These are phyloP conservation scores for Fusarium stilboides DNA, from an alignment of 2,329 filamentous ascomycete species.

Conservation along the genomic window DNA sequence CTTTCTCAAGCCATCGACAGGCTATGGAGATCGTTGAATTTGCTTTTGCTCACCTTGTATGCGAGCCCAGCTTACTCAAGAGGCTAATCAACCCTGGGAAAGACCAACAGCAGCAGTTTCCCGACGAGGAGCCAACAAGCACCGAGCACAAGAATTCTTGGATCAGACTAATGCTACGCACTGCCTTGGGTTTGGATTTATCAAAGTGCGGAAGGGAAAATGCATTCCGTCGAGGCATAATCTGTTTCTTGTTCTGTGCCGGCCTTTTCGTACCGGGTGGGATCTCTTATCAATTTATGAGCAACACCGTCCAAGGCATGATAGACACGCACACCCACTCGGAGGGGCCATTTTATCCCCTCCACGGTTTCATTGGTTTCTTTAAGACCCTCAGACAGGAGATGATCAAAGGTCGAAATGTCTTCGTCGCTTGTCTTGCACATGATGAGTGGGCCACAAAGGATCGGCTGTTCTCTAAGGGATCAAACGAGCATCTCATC, in stretches of 20 bases:
- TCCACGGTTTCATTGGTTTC: not conserved
- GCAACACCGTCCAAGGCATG: not conserved
- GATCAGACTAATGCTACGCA: not conserved
- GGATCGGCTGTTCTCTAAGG: not conserved
- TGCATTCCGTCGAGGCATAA: not conserved
- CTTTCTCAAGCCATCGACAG: not conserved
- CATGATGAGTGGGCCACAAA: not conserved
- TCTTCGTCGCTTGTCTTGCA: not conserved
- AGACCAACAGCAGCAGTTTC: not conserved
- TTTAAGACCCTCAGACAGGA: not conserved
- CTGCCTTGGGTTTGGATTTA: not conserved
- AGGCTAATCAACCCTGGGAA: not conserved
- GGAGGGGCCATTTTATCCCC: not conserved
- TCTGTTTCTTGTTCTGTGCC: not conserved
- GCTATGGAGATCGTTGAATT: constrained; percentile 1
- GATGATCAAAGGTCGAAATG: not conserved
- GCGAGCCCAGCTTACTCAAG: not conserved
- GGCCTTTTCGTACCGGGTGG: not conserved
- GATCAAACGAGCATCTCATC: not conserved
- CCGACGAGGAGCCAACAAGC: not conserved
- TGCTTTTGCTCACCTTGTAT: not conserved
- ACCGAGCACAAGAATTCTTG: not conserved
- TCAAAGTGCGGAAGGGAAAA: not conserved
- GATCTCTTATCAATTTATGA: not conserved
- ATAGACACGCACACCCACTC: not conserved